Percentiles rank a stretch among this genome's conserved stretches.
phyloP scores from a whole-genome alignment of 129 eudicot genomes.

The sunflower (Helianthus annuus) region HanXRQr2.0-SUNRISE NC_035442.2:168992797-168993296 shows the following conservation, averaged over 20 bases:
- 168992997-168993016: constrained; percentile 32
- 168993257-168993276: constrained; percentile 1
- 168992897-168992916: no score
- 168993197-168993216: neutral
- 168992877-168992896: no score
- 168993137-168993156: neutral
- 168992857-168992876: no score
- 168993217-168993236: neutral
- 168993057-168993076: constrained; percentile 18
- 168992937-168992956: constrained; percentile 3
- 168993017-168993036: constrained; percentile 13
- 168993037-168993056: constrained; percentile 24
- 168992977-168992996: constrained; percentile 27
- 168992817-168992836: no score
- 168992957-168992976: constrained; percentile 38
- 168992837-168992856: no score
- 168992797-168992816: no score
- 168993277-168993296: constrained; percentile 9
- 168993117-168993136: constrained; percentile 18
- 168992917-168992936: no score
- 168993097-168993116: neutral
- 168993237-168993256: constrained; percentile 1
- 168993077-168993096: constrained; percentile 14
- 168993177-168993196: neutral
- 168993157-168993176: neutral